These are phyloP conservation scores for Paramecium sonneborni DNA, from an alignment of 73 alveolate species.

Conservation along the genomic window DNA sequence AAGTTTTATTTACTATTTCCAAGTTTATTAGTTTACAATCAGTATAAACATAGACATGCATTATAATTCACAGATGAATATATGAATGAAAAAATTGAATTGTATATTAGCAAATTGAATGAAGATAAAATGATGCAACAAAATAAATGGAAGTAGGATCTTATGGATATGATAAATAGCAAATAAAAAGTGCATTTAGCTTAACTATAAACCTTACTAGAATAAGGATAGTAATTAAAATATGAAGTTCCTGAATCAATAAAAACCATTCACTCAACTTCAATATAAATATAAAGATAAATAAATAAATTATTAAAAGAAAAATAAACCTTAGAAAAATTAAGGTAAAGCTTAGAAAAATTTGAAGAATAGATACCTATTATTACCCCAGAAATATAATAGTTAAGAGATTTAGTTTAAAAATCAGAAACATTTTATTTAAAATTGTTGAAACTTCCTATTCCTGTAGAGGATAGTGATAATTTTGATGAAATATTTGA, in stretches of 20 bases:
- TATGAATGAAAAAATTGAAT: slow-evolving; percentile 26
- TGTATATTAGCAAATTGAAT: slow-evolving; percentile 4
- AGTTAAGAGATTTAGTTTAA: background rate
- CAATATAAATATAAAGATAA: slow-evolving; percentile 5
- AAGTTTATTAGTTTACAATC: background rate
- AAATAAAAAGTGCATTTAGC: slow-evolving; percentile 11
- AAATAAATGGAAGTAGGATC: slow-evolving; percentile 34
- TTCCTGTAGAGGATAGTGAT: background rate
- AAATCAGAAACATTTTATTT: background rate
- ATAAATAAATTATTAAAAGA: background rate
- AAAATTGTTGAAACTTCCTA: background rate
- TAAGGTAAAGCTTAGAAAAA: background rate
- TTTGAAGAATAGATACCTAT: background rate
- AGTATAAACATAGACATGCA: background rate
- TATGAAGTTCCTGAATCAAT: slow-evolving; percentile 32
- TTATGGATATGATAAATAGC: background rate
- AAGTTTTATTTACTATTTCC: slow-evolving; percentile 44
- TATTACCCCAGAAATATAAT: background rate
- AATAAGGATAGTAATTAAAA: background rate
- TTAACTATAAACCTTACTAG: background rate
- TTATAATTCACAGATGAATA: slow-evolving; percentile 27
- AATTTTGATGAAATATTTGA: background rate
- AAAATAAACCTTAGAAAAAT: background rate
- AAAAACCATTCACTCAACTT: background rate
- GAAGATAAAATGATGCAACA: slow-evolving; percentile 31